A percentile compares a stretch with the other conserved stretches of the same genome.
These are phyloP conservation scores for Chaetomium sp. DNA, from an alignment of 2,329 filamentous ascomycete species.

Conservation along the genomic window DNA sequence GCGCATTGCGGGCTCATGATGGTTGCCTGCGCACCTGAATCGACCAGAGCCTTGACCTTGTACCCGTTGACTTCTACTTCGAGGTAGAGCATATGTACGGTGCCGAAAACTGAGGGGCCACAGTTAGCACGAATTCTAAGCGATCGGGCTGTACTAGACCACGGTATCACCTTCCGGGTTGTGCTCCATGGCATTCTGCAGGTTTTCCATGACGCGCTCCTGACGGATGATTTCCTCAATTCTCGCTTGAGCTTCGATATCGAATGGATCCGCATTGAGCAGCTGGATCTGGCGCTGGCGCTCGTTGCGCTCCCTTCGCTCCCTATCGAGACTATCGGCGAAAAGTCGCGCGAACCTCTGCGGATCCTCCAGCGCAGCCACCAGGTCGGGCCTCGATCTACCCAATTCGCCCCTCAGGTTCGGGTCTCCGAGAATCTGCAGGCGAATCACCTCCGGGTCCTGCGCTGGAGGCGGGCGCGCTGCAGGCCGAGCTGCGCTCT, in stretches of 20 bases:
- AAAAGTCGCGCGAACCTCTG: conserved; percentile 75
- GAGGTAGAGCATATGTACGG: conserved; percentile 95
- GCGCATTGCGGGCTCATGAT: conserved; percentile 98
- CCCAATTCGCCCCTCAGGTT: conserved; percentile 70
- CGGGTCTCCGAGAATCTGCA: conserved; percentile 81
- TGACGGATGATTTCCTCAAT: conserved; percentile 98
- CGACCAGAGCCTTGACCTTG: conserved; percentile 92
- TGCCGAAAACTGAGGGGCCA: conserved; percentile 73
- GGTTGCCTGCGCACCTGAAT: conserved; percentile 95
- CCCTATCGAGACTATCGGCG: conserved; percentile 66
- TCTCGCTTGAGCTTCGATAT: conserved; percentile 83
- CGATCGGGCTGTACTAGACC: neutral
- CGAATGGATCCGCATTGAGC: conserved; percentile 92
- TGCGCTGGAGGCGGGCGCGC: conserved; percentile 42
- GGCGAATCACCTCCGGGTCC: conserved; percentile 79
- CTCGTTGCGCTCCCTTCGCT: conserved; percentile 72
- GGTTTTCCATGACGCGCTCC: conserved; percentile 89
- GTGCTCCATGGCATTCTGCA: conserved; percentile 95
- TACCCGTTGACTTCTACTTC: conserved; percentile 92
- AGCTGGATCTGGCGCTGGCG: conserved; percentile 81
- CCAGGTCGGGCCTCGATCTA: conserved; percentile 74
- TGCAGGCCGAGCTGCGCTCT: conserved; percentile 35
- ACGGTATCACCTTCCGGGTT: conserved; percentile 79
- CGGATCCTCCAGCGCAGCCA: conserved; percentile 73
- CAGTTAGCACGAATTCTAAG: conserved; percentile 18